phyloP scores from a whole-genome alignment of 257 asterid genomes.

The Striga asiatica region DNA sequence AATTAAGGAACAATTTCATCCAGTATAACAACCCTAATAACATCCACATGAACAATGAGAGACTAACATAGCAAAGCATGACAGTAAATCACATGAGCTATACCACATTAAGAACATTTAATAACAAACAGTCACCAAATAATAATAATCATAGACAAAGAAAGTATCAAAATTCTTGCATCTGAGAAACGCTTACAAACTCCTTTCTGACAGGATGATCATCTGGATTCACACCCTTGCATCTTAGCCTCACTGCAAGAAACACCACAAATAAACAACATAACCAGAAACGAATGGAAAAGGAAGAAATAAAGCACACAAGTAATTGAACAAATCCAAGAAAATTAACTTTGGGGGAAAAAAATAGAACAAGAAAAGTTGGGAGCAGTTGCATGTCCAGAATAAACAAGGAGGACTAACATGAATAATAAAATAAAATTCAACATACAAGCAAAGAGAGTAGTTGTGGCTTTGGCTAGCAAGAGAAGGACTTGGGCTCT shows the following conservation, averaged over 20 bases:
- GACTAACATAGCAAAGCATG: background rate
- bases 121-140: background rate
- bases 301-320: background rate
- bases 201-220: slow-evolving; percentile 74
- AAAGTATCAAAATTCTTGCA: background rate
- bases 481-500: slow-evolving; percentile 66
- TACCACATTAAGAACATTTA: background rate
- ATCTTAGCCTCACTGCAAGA: slow-evolving; percentile 84
- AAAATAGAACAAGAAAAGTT: background rate
- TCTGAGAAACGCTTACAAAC: slow-evolving; percentile 35
- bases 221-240: slow-evolving; percentile 82
- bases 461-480: slow-evolving; percentile 65
- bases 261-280: background rate
- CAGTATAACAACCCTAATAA: background rate
- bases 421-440: background rate
- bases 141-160: background rate
- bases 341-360: background rate
- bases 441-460: slow-evolving; percentile 58
- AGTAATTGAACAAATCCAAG: background rate
- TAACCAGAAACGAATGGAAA: background rate
- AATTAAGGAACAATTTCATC: background rate
- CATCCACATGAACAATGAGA: background rate
- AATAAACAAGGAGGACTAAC: no score
- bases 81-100: background rate
- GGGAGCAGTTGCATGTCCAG: background rate